Evolutionary conservation across 352 stramenopile species (phyloP).

Genomic region (Peronosclerospora sorghi): DNA sequence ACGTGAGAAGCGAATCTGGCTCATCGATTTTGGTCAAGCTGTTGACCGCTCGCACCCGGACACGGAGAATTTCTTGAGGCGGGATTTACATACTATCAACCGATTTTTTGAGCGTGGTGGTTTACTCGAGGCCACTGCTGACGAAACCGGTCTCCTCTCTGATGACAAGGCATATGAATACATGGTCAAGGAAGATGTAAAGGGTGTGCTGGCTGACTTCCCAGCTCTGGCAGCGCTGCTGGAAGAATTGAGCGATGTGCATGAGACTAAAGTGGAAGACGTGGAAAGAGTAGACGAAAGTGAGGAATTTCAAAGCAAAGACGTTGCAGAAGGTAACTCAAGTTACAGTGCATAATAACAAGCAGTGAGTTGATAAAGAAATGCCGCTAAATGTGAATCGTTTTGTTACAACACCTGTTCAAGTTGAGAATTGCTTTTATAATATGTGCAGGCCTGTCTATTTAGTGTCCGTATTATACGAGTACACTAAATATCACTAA

Average conservation of each 20-base stretch:
- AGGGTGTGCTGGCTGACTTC: conserved; percentile 22
- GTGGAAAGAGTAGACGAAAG: conserved; percentile 2
- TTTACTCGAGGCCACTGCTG: conserved; percentile 19
- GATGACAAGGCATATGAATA: conserved; percentile 37
- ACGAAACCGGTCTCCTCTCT: conserved; percentile 30
- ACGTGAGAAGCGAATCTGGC: conserved; percentile 53
- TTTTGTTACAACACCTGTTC: too few species aligned
- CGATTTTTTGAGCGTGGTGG: conserved; percentile 65
- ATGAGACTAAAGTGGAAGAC: conserved; percentile 4
- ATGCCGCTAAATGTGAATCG: too few species aligned
- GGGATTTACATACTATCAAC: conserved; percentile 67
- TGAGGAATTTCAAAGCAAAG: conserved; percentile 3
- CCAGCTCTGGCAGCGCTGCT: conserved; percentile 20
- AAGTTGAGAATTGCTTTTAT: too few species aligned
- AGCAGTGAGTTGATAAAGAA: too few species aligned
- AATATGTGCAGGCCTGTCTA: too few species aligned
- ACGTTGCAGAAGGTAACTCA: too few species aligned
- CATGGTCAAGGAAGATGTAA: conserved; percentile 17
- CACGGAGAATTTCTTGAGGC: conserved; percentile 43
- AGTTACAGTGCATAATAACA: too few species aligned
- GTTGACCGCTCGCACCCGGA: conserved; percentile 74
- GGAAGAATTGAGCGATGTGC: conserved; percentile 24
- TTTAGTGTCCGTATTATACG: too few species aligned
- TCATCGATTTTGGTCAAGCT: conserved; percentile 89
- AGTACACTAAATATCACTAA: too few species aligned